A percentile compares a stretch with the other conserved stretches of the same genome.
phyloP scores from a whole-genome alignment of 768 basidiomycete genomes.

The Neoboletus brunneissimus region DNA sequence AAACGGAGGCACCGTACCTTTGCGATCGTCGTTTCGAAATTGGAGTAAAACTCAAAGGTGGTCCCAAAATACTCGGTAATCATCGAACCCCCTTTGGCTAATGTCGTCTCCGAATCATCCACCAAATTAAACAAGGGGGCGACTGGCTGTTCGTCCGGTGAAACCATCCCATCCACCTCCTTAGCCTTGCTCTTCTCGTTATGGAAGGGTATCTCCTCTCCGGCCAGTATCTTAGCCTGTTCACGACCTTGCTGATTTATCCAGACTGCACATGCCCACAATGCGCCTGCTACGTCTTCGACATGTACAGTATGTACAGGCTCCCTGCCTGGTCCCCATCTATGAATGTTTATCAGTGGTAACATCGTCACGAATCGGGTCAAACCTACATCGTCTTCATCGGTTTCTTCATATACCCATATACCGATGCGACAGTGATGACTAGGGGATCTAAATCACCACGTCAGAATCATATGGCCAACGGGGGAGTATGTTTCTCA shows the following conservation, averaged over 20 bases:
- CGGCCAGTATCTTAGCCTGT: constrained; percentile 58
- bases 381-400: constrained; percentile 76
- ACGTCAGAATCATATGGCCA: constrained; percentile 13
- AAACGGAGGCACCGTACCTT: constrained; percentile 44
- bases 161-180: constrained; percentile 60
- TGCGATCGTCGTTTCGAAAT: constrained; percentile 62
- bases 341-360: constrained; percentile 28
- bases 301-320: constrained; percentile 73
- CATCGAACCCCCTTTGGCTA: constrained; percentile 61
- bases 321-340: constrained; percentile 79
- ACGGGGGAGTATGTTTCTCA: constrained; percentile 33
- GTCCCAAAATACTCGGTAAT: constrained; percentile 75
- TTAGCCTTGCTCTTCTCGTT: constrained; percentile 69
- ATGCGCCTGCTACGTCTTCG: constrained; percentile 73
- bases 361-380: neutral
- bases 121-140: constrained; percentile 86
- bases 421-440: constrained; percentile 74
- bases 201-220: constrained; percentile 32
- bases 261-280: constrained; percentile 79
- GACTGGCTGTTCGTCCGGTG: constrained; percentile 53
- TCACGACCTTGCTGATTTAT: constrained; percentile 60
- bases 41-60: constrained; percentile 75
- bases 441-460: constrained; percentile 52
- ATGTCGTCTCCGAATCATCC: constrained; percentile 72
- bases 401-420: constrained; percentile 77